Percentiles rank a stretch among this genome's conserved stretches.
Conservation (phyloP, 768 basidiomycete species). For the Phylloporus sp. region DNA sequence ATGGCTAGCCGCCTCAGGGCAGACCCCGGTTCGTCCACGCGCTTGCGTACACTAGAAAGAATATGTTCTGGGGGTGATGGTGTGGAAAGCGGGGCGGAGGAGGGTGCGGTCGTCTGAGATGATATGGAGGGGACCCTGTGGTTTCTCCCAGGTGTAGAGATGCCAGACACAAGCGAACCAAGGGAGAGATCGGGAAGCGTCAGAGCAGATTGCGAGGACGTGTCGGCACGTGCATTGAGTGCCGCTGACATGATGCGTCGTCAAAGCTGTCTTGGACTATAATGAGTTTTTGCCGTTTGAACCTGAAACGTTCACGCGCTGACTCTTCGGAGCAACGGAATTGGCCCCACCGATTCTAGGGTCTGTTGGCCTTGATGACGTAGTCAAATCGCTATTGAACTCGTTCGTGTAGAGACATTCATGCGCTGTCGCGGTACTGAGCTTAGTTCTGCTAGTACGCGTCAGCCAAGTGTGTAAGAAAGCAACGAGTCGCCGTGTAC, state of each 20-base stretch:
- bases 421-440: not conserved
- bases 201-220: slow-evolving; percentile 39
- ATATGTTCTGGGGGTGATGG: slow-evolving; percentile 42
- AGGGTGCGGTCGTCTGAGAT: slow-evolving; percentile 47
- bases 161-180: slow-evolving; percentile 48
- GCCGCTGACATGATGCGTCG: slow-evolving; percentile 39
- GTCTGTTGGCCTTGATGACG: slow-evolving; percentile 1
- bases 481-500: no score
- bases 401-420: not conserved
- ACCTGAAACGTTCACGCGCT: not conserved
- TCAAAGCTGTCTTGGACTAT: not conserved
- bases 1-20: slow-evolving; percentile 37
- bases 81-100: slow-evolving; percentile 46
- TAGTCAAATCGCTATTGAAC: not conserved
- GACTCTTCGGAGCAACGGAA: not conserved
- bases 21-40: slow-evolving; percentile 36
- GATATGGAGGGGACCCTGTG: slow-evolving; percentile 46
- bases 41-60: slow-evolving; percentile 32
- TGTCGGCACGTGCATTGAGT: slow-evolving; percentile 36
- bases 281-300: not conserved
- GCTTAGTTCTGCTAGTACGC: no score
- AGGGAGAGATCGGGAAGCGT: slow-evolving; percentile 59
- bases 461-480: no score
- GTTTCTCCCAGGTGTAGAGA: slow-evolving; percentile 47
- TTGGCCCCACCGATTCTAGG: slow-evolving; percentile 7